Percentiles rank a stretch among this genome's conserved stretches.
Conservation (phyloP, 345 rosid species). For the Angophora floribunda region DNA sequence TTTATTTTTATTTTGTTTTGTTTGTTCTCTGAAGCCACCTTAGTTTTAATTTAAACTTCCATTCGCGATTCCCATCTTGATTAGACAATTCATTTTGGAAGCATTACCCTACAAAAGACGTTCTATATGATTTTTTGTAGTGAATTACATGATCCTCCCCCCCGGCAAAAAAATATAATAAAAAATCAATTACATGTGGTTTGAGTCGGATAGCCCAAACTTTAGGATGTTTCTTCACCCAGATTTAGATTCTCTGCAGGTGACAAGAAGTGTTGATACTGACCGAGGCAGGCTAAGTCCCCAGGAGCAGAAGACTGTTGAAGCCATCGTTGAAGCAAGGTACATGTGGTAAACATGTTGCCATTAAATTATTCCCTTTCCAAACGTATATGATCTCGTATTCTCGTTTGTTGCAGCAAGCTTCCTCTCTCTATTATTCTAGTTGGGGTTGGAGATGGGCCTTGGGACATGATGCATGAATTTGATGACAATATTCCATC, state of each 20-base stretch:
- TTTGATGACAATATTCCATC: slow-evolving; percentile 56
- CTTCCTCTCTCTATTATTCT: slow-evolving; percentile 42
- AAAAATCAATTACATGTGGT: background rate
- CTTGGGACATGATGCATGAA: slow-evolving; percentile 59
- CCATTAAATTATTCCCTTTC: background rate
- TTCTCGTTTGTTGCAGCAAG: slow-evolving; percentile 18
- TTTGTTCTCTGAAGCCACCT: background rate
- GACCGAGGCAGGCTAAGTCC: slow-evolving; percentile 30
- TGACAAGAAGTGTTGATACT: slow-evolving; percentile 53
- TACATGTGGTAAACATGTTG: background rate
- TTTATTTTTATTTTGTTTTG: background rate
- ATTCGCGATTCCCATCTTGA: background rate
- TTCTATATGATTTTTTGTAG: background rate
- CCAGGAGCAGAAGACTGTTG: slow-evolving; percentile 40
- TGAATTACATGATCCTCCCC: background rate
- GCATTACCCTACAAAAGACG: background rate
- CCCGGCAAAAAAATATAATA: fast-evolving
- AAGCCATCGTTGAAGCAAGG: slow-evolving; percentile 53
- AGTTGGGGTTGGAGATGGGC: slow-evolving; percentile 60
- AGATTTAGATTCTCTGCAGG: slow-evolving; percentile 15
- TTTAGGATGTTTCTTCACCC: background rate
- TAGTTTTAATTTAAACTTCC: background rate
- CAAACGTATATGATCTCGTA: background rate
- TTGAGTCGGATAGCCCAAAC: background rate
- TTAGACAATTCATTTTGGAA: background rate